Conservation (phyloP, 305 asterid genomes). For the Andrographis paniculata region DNA sequence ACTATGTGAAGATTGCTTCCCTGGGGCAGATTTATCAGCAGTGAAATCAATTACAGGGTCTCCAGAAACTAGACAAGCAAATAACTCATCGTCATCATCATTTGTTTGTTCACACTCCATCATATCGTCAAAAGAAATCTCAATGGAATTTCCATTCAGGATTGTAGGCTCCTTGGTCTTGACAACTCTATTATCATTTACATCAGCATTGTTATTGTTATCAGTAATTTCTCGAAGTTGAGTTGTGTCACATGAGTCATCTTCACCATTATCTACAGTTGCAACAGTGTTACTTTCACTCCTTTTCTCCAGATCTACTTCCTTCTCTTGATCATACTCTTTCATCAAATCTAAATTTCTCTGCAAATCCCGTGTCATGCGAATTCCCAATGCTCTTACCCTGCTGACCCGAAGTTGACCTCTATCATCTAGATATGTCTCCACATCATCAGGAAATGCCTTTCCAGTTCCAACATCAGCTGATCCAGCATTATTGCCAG, state of each 20-base stretch:
- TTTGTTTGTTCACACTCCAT: slow-evolving; percentile 17
- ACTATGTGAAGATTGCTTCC: slow-evolving; percentile 27
- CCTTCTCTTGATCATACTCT: slow-evolving; percentile 58
- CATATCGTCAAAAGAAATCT: slow-evolving; percentile 70
- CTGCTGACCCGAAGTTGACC: slow-evolving; percentile 80
- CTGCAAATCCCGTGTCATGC: slow-evolving; percentile 95
- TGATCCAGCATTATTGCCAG: slow-evolving; percentile 32
- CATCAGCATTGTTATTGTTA: slow-evolving; percentile 18
- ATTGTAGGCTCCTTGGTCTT: slow-evolving; percentile 22
- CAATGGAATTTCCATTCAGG: slow-evolving; percentile 46
- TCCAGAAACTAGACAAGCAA: slow-evolving; percentile 71
- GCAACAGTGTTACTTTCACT: slow-evolving; percentile 17
- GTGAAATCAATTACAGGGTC: slow-evolving; percentile 38
- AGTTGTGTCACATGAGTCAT: slow-evolving; percentile 22
- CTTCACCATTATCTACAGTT: slow-evolving; percentile 24
- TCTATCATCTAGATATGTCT: slow-evolving; percentile 85
- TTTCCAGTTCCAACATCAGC: slow-evolving; percentile 38
- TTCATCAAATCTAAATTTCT: slow-evolving; percentile 93
- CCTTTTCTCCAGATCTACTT: slow-evolving; percentile 16
- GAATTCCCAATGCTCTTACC: slow-evolving; percentile 87
- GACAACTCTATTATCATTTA: slow-evolving; percentile 22
- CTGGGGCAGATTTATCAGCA: slow-evolving; percentile 30
- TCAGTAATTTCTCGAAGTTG: slow-evolving; percentile 26
- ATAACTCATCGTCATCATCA: slow-evolving; percentile 55
- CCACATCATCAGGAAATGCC: slow-evolving; percentile 53